These are phyloP conservation scores for Lentinus polychrous DNA, from an alignment of 1,284 basidiomycete genomes.

Conservation along the genomic window DNA sequence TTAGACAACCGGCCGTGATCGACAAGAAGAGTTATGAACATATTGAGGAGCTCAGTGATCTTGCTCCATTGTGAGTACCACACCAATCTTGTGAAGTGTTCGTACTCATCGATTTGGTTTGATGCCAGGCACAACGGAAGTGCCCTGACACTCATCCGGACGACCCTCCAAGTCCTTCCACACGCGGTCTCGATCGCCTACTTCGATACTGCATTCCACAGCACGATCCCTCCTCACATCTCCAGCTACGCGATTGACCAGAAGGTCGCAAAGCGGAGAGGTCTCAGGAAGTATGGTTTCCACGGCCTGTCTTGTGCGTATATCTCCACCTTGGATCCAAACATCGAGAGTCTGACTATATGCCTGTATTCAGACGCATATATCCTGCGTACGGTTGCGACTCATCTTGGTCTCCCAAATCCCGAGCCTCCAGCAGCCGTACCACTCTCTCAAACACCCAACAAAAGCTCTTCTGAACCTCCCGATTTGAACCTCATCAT, in stretches of 20 bases:
- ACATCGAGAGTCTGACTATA: constrained; percentile 14
- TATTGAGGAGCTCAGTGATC: constrained; percentile 70
- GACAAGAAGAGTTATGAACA: constrained; percentile 54
- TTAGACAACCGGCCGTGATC: constrained; percentile 61
- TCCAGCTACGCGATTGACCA: constrained; percentile 74
- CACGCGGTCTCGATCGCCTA: constrained; percentile 58
- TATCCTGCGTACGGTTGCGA: constrained; percentile 54
- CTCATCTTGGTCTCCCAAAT: constrained; percentile 41
- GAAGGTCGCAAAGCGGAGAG: constrained; percentile 50
- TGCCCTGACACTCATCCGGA: constrained; percentile 53
- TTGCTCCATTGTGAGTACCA: constrained; percentile 69
- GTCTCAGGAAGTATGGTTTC: constrained; percentile 83
- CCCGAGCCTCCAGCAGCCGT: background rate
- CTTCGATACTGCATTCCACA: constrained; percentile 86
- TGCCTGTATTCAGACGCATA: constrained; percentile 43
- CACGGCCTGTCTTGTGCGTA: constrained; percentile 70
- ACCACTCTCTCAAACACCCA: background rate
- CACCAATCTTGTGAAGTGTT: constrained; percentile 1
- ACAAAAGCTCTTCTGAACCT: constrained; percentile 25
- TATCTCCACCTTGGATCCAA: constrained; percentile 21
- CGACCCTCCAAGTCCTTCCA: constrained; percentile 59
- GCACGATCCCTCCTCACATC: constrained; percentile 65
- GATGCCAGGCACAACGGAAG: constrained; percentile 51
- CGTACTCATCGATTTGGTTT: background rate
- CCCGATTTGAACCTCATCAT: constrained; percentile 62